Evolutionary conservation across 2,329 filamentous ascomycete species (phyloP), one percentile per base, ranked within the genome.

Genomic region (Trichoderma koningii): DNA sequence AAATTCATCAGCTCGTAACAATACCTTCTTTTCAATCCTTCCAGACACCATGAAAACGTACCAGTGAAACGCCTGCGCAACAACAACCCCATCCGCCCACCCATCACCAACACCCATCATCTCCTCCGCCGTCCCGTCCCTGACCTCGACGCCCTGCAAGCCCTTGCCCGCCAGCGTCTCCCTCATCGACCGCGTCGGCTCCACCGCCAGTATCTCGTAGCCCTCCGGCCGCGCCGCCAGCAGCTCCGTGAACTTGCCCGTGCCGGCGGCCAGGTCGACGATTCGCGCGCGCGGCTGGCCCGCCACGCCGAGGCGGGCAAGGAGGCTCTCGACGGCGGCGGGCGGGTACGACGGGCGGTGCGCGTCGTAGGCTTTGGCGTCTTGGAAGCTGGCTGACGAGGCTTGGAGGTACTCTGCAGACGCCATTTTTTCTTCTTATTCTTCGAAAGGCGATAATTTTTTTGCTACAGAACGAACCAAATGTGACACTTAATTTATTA

Each of bases 161-260:
- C 75, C 69, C 76, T 92, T 92, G 65, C 75, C 76, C 50, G 76
- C 81, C 52, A 92, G 78, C 70, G 85, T 82, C 52, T 78, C 78
- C 45, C 89, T 80, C 89, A 92, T 92, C 6, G 80, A 82, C 64
- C 77, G 77, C 71, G 90, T 84, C 26, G 89, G 89, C 75, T 91
- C 83, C 55, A 91, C 78, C 53, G 87, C 84, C 52, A 87, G 71
- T 67, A 92, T 79, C 48, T 84, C 72, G 75, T 84, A 91, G 7
- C 76, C 72, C 74, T 91, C 89, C 0, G 81, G 77, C 34, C 88
- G 78, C 15, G 74, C 77, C 7, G 85, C 84, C 17, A 92, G 79
- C 19, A 82, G 70, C 73, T 88, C 85, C 0, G 89, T 91, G 71
- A 91, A 87, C 71, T 90, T 90, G 28, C 89, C 89, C 0, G 88